Evolutionary conservation across 495 filamentous ascomycete species (phyloP).

Genomic region (Penicillium robsamsonii): DNA sequence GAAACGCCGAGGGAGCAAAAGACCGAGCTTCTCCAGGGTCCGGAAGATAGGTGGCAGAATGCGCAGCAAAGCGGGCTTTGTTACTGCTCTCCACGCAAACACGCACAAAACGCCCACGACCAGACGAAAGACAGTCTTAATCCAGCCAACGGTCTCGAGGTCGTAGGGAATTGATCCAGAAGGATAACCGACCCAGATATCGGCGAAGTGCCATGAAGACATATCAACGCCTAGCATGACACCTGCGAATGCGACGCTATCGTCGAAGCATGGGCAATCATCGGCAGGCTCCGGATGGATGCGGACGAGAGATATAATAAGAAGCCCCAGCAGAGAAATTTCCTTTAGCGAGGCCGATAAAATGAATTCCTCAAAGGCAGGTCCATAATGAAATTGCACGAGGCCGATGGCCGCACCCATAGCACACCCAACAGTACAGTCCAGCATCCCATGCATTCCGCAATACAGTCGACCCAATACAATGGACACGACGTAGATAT

Average conservation of each 20-base stretch:
- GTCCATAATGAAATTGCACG: conserved; percentile 69
- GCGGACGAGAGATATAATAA: conserved; percentile 73
- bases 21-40: conserved; percentile 72
- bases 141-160: conserved; percentile 59
- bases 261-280: conserved; percentile 96
- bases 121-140: conserved; percentile 60
- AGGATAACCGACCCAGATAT: conserved; percentile 55
- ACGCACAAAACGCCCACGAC: conserved; percentile 76
- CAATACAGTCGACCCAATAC: conserved; percentile 89
- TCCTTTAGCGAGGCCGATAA: conserved; percentile 46
- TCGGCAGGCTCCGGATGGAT: conserved; percentile 95
- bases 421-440: conserved; percentile 74
- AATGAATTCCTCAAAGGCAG: conserved; percentile 65
- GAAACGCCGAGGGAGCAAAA: conserved; percentile 78
- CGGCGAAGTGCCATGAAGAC: conserved; percentile 76
- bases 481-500: conserved; percentile 86
- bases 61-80: conserved; percentile 77
- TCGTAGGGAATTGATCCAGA: conserved; percentile 64
- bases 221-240: conserved; percentile 79
- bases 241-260: conserved; percentile 89
- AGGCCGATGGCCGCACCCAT: conserved; percentile 68
- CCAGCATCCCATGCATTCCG: conserved; percentile 97
- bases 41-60: conserved; percentile 84
- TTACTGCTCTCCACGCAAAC: conserved; percentile 83
- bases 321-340: conserved; percentile 57